Conservation (phyloP, 192 early-diverging fungal genomes). For the Coemansia sp. region DNA sequence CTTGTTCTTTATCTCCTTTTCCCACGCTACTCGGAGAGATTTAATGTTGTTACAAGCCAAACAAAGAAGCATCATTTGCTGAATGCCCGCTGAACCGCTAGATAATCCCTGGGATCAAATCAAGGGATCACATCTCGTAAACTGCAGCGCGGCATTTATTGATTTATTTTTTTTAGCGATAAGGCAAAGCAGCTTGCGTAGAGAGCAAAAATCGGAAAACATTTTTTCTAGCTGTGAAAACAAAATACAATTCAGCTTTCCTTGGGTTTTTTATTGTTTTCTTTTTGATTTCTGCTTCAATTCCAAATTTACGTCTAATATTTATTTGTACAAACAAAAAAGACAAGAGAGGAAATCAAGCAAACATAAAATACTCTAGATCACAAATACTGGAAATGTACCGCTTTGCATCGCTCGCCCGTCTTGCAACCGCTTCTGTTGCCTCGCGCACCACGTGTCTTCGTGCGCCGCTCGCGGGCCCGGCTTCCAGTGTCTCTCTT, state of each 20-base stretch:
- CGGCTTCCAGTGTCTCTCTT: not conserved
- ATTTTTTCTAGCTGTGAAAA: no score
- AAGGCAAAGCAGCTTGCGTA: no score
- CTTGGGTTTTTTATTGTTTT: not conserved
- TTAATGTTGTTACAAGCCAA: not conserved
- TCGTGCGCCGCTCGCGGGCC: not conserved
- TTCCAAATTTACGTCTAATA: not conserved
- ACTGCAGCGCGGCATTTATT: no score
- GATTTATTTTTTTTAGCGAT: no score
- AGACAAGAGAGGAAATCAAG: not conserved
- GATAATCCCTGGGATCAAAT: not conserved
- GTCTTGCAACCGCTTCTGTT: not conserved
- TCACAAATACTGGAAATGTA: constrained; percentile 5
- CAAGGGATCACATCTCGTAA: not conserved
- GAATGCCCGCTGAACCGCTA: not conserved
- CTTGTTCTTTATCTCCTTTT: not conserved
- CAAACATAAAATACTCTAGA: no score
- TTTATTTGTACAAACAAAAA: constrained; percentile 12
- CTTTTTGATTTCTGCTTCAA: not conserved
- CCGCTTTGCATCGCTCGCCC: constrained; percentile 5
- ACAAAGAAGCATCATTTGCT: not conserved
- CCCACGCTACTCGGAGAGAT: not conserved
- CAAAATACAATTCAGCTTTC: not conserved
- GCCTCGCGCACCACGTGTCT: not conserved
- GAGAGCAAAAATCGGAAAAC: no score